A percentile compares a stretch with the other conserved stretches of the same genome.
These are phyloP conservation scores for Patellifolia procumbens DNA, from an alignment of 179 eudicot species.

Conservation along the genomic window DNA sequence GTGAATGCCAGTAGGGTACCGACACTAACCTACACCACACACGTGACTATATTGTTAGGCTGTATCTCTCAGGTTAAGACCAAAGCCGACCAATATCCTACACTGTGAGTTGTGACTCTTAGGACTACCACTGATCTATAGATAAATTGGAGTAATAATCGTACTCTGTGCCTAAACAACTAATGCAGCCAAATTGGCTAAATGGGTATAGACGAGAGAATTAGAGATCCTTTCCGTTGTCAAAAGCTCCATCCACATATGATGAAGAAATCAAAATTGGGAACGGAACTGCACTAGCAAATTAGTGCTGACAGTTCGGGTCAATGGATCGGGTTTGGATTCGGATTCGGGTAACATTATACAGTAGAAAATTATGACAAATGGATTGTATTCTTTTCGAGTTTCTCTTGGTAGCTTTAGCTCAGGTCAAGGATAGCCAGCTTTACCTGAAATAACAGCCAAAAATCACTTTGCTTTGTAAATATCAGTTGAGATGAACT, in stretches of 20 bases:
- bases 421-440: too few relatives aligned
- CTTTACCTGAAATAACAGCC: not conserved
- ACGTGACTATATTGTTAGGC: constrained; percentile 6
- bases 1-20: too few relatives aligned
- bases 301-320: too few relatives aligned
- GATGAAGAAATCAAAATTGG: not conserved
- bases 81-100: not conserved
- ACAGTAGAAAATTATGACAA: too few relatives aligned
- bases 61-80: constrained; percentile 2
- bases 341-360: too few relatives aligned
- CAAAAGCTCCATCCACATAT: not conserved
- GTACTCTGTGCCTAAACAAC: not conserved
- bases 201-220: not conserved
- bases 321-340: too few relatives aligned
- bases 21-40: constrained; percentile 54
- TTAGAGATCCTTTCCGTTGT: not conserved
- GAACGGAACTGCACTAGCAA: not conserved
- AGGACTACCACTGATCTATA: not conserved
- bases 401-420: too few relatives aligned
- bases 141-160: not conserved
- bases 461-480: not conserved
- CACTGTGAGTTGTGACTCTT: not conserved
- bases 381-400: too few relatives aligned
- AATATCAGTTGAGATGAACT: not conserved
- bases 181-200: not conserved